Base-by-base conservation (phyloP, 2,329 filamentous ascomycete species). In the Metarhizium robertsii region DNA sequence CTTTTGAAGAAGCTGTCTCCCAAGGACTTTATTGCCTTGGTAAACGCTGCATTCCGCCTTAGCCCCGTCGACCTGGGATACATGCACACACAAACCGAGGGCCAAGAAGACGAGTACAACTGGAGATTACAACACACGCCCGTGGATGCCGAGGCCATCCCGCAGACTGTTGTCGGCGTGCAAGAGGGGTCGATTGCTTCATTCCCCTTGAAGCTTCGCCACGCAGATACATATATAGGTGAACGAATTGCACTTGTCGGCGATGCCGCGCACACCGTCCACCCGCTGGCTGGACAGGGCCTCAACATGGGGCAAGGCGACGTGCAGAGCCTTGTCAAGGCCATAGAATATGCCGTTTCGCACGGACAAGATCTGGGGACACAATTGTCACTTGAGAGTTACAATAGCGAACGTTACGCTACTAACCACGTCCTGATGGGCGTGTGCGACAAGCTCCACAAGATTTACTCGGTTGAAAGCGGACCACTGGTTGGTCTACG, bases 231-330 rank as follows among this genome's bases (percentile, higher is more conserved):
- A 1, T 99, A 99, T 67, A 88, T 89, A 46, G 88, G 85, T 43
- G 90, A 96, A 65, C 86, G 94, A n/a, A 78, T 96, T 8, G 94
- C 92, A 1, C 81, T 99, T 1, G 84, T 99, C 40, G 94, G 94
- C 58, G 94, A 99, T 61, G 94, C 94, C 1, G 94, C 94, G 7
- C 94, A 99, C 69, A 95, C 92, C 1, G 85, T 96, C 61, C 94
- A 99, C 69, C 94, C 94, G 0, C 84, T 99, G 4, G 94, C 90
- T 1, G 94, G 94, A 1, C 94, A 97, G 71, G 94, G 94, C 1
- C 78, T 99, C 14, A 99, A 99, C 67, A 88, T 95, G 64, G 94
- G 94, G 1, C 86, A 97, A 60, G 91, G 84, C 18, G 94, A 99
- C 67, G 88, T 94, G 0, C 85, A 90, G 64, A 87, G 87, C 53